Percentiles rank a stretch among this genome's conserved stretches.
These are phyloP conservation scores for Asterophora parasitica DNA, from an alignment of 768 basidiomycete species.

Conservation along the genomic window DNA sequence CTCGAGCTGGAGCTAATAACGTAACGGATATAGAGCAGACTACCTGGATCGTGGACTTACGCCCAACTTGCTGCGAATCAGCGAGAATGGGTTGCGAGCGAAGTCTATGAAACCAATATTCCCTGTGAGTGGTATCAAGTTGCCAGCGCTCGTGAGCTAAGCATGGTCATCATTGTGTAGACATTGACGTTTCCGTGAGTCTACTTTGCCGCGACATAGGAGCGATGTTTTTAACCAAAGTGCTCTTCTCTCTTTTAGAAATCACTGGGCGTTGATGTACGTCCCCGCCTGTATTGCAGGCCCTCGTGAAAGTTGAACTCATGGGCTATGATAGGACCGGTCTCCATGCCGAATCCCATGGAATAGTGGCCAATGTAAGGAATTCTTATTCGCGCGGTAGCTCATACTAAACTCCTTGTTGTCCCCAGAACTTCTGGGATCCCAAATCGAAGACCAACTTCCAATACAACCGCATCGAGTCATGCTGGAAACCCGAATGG, in stretches of 20 bases:
- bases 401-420: not conserved
- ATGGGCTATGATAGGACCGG: conserved; percentile 60
- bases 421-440: conserved; percentile 79
- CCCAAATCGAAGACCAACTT: conserved; percentile 60
- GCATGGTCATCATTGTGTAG: not conserved
- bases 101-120: conserved; percentile 87
- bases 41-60: conserved; percentile 85
- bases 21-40: conserved; percentile 53
- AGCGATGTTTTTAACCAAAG: not conserved
- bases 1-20: conserved; percentile 6
- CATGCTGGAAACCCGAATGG: conserved; percentile 68
- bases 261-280: conserved; percentile 88
- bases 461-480: conserved; percentile 59
- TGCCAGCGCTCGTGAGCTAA: conserved; percentile 3
- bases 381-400: not conserved
- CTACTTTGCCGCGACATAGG: not conserved
- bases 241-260: conserved; percentile 41
- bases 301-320: not conserved
- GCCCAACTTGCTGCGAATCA: conserved; percentile 76
- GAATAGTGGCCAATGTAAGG: conserved; percentile 82
- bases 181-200: conserved; percentile 88
- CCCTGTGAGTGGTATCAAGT: conserved; percentile 48
- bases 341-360: conserved; percentile 84
- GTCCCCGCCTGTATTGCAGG: conserved; percentile 10
- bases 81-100: conserved; percentile 79